Percentiles rank a stretch among this genome's conserved stretches.
phyloP scores from a whole-genome alignment of 192 early-diverging fungal genomes.

The Umbelopsis sp. region DNA sequence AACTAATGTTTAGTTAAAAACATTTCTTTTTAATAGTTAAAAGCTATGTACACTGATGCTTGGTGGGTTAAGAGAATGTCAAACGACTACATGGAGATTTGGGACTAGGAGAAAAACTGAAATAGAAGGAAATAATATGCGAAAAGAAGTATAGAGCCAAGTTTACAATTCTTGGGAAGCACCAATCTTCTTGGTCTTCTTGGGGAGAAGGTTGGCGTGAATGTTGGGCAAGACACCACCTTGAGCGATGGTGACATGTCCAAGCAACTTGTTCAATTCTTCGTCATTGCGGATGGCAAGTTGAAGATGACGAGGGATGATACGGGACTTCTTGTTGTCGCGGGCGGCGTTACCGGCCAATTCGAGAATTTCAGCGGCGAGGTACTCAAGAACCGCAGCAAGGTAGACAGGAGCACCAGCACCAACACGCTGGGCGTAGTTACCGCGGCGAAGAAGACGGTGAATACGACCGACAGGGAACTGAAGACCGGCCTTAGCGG shows the following conservation, averaged over 20 bases:
- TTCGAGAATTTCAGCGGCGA: conserved; percentile 90
- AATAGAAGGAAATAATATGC: conserved; percentile 17
- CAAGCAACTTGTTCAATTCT: conserved; percentile 91
- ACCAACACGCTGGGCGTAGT: conserved; percentile 87
- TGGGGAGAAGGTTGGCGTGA: conserved; percentile 65
- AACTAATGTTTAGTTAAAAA: conserved; percentile 18
- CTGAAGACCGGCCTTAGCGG: conserved; percentile 83
- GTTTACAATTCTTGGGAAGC: conserved; percentile 44
- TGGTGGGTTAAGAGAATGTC: conserved; percentile 1
- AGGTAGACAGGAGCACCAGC: conserved; percentile 90
- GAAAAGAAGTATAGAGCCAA: background rate
- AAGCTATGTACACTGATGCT: conserved; percentile 20
- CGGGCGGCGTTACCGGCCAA: conserved; percentile 89
- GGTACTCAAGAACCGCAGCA: conserved; percentile 91
- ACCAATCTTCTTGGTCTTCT: conserved; percentile 54
- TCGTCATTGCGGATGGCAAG: conserved; percentile 92
- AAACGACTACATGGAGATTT: background rate
- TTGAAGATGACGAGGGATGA: conserved; percentile 89
- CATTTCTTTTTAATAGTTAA: conserved; percentile 15
- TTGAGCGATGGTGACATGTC: conserved; percentile 89
- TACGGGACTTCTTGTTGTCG: conserved; percentile 90
- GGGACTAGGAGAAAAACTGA: conserved; percentile 17
- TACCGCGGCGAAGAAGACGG: conserved; percentile 82
- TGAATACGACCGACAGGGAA: conserved; percentile 93
- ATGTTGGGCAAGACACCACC: conserved; percentile 84